Evolutionary conservation across 495 filamentous ascomycete species (phyloP).

Genomic region (Pyronema domesticum): DNA sequence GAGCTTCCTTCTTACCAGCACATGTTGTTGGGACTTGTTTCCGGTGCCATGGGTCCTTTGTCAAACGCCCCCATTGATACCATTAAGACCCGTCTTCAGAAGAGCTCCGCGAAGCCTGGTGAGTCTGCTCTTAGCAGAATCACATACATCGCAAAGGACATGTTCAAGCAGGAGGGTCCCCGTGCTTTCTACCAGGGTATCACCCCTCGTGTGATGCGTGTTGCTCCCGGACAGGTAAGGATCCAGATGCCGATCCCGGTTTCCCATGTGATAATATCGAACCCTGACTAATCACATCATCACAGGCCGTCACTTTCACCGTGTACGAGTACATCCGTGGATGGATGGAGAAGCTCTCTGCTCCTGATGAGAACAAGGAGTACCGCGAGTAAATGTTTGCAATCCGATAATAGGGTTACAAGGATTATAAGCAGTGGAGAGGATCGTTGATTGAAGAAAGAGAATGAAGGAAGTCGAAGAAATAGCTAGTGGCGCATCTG

Average conservation of each 20-base stretch:
- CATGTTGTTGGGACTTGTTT: conserved; percentile 73
- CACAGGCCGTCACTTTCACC: conserved; percentile 70
- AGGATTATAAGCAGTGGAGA: too few species aligned
- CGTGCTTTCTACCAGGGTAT: conserved; percentile 98
- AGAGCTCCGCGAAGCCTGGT: conserved; percentile 64
- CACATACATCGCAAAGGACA: conserved; percentile 58
- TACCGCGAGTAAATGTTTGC: conserved; percentile 6
- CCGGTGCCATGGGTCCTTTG: conserved; percentile 85
- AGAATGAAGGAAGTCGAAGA: too few species aligned
- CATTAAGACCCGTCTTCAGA: conserved; percentile 94
- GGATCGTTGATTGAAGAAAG: too few species aligned
- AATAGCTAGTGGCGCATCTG: too few species aligned
- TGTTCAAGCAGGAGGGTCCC: conserved; percentile 92
- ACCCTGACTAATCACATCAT: background rate
- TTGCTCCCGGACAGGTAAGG: conserved; percentile 72
- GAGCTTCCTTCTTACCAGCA: conserved; percentile 76
- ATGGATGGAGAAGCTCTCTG: conserved; percentile 17
- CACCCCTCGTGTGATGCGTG: conserved; percentile 90
- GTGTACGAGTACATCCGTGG: conserved; percentile 60
- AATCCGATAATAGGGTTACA: background rate
- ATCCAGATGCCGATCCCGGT: background rate
- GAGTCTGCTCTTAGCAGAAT: conserved; percentile 65
- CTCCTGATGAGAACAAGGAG: conserved; percentile 10
- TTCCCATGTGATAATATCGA: background rate
- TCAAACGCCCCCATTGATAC: conserved; percentile 97